Base-by-base conservation (phyloP, 2,329 filamentous ascomycete genomes). In the Fusarium sp. region DNA sequence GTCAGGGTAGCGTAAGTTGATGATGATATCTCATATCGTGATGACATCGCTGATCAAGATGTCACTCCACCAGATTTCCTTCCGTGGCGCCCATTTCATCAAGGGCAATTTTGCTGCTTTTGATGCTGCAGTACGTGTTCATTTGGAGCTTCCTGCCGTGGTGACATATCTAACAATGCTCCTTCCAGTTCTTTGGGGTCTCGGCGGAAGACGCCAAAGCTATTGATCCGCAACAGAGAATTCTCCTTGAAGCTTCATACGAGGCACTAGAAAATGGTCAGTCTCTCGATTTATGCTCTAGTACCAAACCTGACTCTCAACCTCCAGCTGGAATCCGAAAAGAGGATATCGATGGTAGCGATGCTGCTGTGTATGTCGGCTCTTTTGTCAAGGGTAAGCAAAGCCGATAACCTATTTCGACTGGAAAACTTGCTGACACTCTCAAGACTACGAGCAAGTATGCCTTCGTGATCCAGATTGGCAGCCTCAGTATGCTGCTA, bases 161-260 rank as follows among this genome's bases (percentile, higher is more conserved):
- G 17, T 23, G 22, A 17, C 37, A 40, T 39, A n/a, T 30, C 58
- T 68, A 39, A 65, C 30, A 8, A 19, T 41, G 17, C 10, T n/a
- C 14, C 9, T 59, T 30, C 23, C 43, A 85, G 83, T 86, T 87
- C 73, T 87, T 87, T 68, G 80, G 80, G 0, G 78, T 86, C 6
- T 76, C 83, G 0, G 78, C 82, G 0, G 81, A 83, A 19, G 84
- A 86, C 51, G 84, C 84, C 19, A 79, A 80, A 23, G 83, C 85
- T 4, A 83, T 86, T 56, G 85, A 87, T 50, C 84, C 84, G 8
- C 83, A 85, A 56, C 83, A 85, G 65, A 76, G 84, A n/a, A 76
- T 85, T 22, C 75, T 85, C 1, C 79, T 87, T 1, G 85, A 87
- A 61, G 76, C 80, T 8, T 82, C 80, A 4, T 85, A 84, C 40